Percentiles rank a stretch among this genome's conserved stretches.
phyloP scores from a whole-genome alignment of 805 yeast species.

The Pichia exigua region DNA sequence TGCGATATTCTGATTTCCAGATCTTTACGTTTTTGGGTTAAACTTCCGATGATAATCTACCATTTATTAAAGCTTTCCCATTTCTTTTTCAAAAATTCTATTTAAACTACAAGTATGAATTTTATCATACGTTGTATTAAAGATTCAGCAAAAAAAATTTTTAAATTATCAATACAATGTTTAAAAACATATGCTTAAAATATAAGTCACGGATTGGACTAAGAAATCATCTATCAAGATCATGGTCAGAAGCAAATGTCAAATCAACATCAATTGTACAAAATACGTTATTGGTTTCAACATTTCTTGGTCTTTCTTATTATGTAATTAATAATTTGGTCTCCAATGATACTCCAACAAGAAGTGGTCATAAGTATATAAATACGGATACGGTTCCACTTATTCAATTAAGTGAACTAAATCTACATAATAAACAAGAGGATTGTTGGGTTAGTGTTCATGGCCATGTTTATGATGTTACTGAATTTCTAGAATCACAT shows the following conservation, averaged over 20 bases:
- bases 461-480: constrained; percentile 80
- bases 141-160: no score
- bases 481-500: constrained; percentile 75
- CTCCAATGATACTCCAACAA: not conserved
- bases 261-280: not conserved
- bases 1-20: not conserved
- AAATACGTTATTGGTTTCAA: constrained; percentile 42
- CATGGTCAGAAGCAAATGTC: not conserved
- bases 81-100: no score
- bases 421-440: constrained; percentile 41
- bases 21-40: not conserved
- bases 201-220: not conserved
- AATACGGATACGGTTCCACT: constrained; percentile 7
- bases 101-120: no score
- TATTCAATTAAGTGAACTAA: constrained; percentile 12
- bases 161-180: not conserved
- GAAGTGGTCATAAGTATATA: not conserved
- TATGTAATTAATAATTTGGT: not conserved
- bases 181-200: no score
- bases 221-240: not conserved
- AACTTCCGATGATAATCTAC: constrained; percentile 45
- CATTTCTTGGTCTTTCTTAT: constrained; percentile 41
- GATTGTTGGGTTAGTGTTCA: constrained; percentile 85
- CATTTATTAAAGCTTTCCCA: no score
- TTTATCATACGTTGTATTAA: no score